Evolutionary conservation across 306 rosid species (phyloP), one percentile per base, ranked within the genome.

Genomic region (Vigna trinervia): DNA sequence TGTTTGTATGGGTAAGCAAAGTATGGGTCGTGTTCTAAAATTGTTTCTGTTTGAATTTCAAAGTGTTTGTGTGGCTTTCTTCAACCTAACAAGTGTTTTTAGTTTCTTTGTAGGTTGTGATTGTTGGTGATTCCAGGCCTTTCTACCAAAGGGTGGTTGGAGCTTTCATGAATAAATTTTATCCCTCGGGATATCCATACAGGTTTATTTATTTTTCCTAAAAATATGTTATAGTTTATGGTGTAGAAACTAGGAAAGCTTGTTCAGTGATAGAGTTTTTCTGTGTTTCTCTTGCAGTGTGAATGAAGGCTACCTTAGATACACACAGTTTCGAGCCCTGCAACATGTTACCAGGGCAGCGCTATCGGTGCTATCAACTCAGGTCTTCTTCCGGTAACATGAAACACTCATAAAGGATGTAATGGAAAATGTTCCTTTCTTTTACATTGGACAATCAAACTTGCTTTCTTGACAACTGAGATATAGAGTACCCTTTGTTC

Each of bases 141-240:
- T 73, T 85, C 13, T 72, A 76, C 70, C 89, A 82, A 14, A 92
- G 78, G 80, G 60, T 85, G n/a, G 96, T 69, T 34, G 92, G 87
- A 38, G 88, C 91, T 19, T 92, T 95, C 81, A 85, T 86, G 65
- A 86, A 81, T 77, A 92, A 86, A 14, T 90, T 95, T 87, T 92
- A 91, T 39, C 99, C 99, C 43, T 92, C 96, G 1, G 99, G 97
- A 77, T 92, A 95, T 78, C 99, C 98, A 12, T 88, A 91, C 81
- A 92, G 98, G 99, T 87, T 5, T 2, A 23, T 70, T 73, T 4
- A 17, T 2, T 66, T 71, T 23, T 22, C 10, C 39, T 68, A 1
- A 45, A 5, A 12, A 6, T 67, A 23, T 45, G 23, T 5, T 68
- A 13, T 13, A 26, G 39, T 26, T 45, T 46, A 45, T 68, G 51